Evolutionary conservation across 2,329 filamentous ascomycete genomes (phyloP).

Genomic region (Didymella glomerata): DNA sequence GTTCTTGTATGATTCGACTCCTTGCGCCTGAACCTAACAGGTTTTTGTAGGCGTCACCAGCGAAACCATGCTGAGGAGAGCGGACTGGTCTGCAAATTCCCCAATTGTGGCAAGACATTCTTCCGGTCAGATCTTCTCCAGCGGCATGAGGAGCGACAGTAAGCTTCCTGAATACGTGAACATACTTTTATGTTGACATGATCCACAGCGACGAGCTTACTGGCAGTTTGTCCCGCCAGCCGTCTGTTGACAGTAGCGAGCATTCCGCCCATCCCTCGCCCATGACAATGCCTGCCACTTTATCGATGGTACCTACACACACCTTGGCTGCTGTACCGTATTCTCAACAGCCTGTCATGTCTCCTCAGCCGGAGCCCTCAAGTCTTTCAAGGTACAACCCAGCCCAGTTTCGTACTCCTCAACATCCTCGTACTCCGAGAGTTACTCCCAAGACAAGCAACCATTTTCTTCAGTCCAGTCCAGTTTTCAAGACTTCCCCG

Average conservation of each 20-base stretch:
- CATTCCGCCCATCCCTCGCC: conserved; percentile 33
- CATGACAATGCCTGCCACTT: conserved; percentile 25
- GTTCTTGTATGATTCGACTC: not conserved
- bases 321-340: conserved; percentile 29
- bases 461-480: conserved; percentile 45
- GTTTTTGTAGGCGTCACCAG: conserved; percentile 53
- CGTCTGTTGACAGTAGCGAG: conserved; percentile 37
- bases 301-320: conserved; percentile 27
- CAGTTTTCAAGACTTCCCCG: conserved; percentile 34
- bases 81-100: conserved; percentile 52
- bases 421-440: conserved; percentile 44
- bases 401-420: conserved; percentile 51
- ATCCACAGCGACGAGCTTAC: conserved; percentile 39
- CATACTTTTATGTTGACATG: conserved; percentile 27
- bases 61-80: conserved; percentile 57
- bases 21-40: not conserved
- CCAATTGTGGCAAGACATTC: conserved; percentile 55
- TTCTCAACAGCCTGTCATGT: conserved; percentile 30
- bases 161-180: conserved; percentile 33
- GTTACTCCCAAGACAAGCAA: conserved; percentile 32
- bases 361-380: conserved; percentile 38
- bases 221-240: conserved; percentile 35
- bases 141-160: conserved; percentile 58
- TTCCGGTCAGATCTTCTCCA: conserved; percentile 56
- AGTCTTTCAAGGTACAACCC: conserved; percentile 49